These are phyloP conservation scores for Zea mays DNA, from an alignment of 176 grass and related monocot genomes.

Conservation along the genomic window Zm-B73-REFERENCE-NAM-5.0 NC_050097.1:145378001-145378500, in stretches of 20 bases:
- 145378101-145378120: not conserved
- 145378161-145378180: too few species aligned
- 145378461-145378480: too few species aligned
- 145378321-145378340: slow-evolving; percentile 85
- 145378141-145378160: too few species aligned
- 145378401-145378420: too few species aligned
- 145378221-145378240: not conserved
- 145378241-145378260: slow-evolving; percentile 13
- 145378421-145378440: too few species aligned
- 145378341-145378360: not conserved
- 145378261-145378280: not conserved
- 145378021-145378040: slow-evolving; percentile 54
- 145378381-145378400: too few species aligned
- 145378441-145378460: too few species aligned
- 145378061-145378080: slow-evolving; percentile 39
- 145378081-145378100: not conserved
- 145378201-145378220: not conserved
- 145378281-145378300: slow-evolving; percentile 79
- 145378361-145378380: too few species aligned
- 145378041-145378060: slow-evolving; percentile 77
- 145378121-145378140: not conserved
- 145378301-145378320: slow-evolving; percentile 98
- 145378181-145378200: slow-evolving; percentile 4
- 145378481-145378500: too few species aligned
- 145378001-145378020: slow-evolving; percentile 97